These are phyloP conservation scores for Aspergillus sergii DNA, from an alignment of 2,329 filamentous ascomycete species.

Conservation along the genomic window DNA sequence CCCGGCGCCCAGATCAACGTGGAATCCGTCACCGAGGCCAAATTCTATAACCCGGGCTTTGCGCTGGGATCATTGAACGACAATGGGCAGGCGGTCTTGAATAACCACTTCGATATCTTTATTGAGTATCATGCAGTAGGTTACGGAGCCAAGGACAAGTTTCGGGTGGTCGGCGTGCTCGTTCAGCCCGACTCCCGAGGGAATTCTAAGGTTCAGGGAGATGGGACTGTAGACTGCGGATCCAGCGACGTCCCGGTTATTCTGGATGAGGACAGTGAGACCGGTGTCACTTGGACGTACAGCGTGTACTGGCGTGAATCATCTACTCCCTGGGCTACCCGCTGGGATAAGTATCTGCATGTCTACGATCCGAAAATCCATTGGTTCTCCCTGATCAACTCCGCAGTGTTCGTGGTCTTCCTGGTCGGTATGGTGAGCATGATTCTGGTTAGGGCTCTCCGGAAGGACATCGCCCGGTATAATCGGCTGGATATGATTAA, in stretches of 20 bases:
- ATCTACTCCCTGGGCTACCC: slow-evolving; percentile 86
- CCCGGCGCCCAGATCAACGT: slow-evolving; percentile 82
- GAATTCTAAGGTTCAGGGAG: slow-evolving; percentile 56
- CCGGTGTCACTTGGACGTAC: slow-evolving; percentile 82
- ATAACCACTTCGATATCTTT: slow-evolving; percentile 95
- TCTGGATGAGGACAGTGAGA: slow-evolving; percentile 65
- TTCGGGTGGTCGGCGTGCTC: slow-evolving; percentile 87
- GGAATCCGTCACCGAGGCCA: slow-evolving; percentile 73
- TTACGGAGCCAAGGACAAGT: slow-evolving; percentile 59
- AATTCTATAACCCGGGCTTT: slow-evolving; percentile 92
- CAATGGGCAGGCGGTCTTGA: slow-evolving; percentile 64
- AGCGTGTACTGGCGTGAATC: slow-evolving; percentile 87
- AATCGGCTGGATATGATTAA: slow-evolving; percentile 91
- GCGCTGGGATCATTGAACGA: slow-evolving; percentile 66
- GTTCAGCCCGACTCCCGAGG: slow-evolving; percentile 78
- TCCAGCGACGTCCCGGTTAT: slow-evolving; percentile 60
- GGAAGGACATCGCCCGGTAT: slow-evolving; percentile 95
- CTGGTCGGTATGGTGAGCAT: slow-evolving; percentile 88
- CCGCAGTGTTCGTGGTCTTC: slow-evolving; percentile 90
- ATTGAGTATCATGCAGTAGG: slow-evolving; percentile 88
- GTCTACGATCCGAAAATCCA: slow-evolving; percentile 98
- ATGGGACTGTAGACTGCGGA: slow-evolving; percentile 64
- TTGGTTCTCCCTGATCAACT: slow-evolving; percentile 98
- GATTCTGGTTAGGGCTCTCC: slow-evolving; percentile 83
- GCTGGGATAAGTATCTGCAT: slow-evolving; percentile 98